Percentiles rank a stretch among this genome's conserved stretches.
Conservation (phyloP, 78 protist genomes). For the Goniomonas avonlea region DNA sequence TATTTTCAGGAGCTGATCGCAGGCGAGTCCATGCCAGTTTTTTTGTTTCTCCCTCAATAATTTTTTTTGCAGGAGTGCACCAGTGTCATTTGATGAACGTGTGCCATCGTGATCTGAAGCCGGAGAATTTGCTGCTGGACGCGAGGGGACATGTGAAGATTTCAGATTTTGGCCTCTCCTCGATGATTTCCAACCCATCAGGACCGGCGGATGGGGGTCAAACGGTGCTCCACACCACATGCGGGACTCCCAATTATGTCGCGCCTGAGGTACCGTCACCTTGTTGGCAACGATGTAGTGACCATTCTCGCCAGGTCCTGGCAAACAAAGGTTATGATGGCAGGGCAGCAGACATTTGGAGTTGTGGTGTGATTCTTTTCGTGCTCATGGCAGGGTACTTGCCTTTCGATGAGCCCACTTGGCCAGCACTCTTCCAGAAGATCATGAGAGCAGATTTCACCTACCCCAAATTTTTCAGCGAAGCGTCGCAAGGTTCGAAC, state of each 20-base stretch:
- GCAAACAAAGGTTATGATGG: conserved; percentile 54
- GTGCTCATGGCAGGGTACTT: conserved; percentile 47
- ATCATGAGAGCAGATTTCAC: conserved; percentile 15
- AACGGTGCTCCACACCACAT: conserved; percentile 37
- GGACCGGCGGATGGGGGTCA: neutral
- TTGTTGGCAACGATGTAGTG: neutral
- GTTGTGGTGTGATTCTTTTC: conserved; percentile 58
- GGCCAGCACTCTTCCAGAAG: conserved; percentile 21
- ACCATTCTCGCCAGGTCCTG: conserved; percentile 4
- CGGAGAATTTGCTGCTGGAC: conserved; percentile 63
- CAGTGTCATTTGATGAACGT: conserved; percentile 31
- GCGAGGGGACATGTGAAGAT: conserved; percentile 46
- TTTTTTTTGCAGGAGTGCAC: neutral
- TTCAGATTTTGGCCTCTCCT: conserved; percentile 58
- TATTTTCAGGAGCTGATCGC: conserved; percentile 34
- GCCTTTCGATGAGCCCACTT: conserved; percentile 39
- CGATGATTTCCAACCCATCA: conserved; percentile 3
- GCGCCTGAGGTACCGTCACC: conserved; percentile 46
- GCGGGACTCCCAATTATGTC: conserved; percentile 57
- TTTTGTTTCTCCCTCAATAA: neutral
- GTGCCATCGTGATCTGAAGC: conserved; percentile 49
- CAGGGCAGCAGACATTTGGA: conserved; percentile 61
- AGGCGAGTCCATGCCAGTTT: too few species aligned
- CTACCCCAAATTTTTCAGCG: conserved; percentile 21
- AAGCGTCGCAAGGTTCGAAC: neutral